These are phyloP conservation scores for Aurantiochytrium sp. DNA, from an alignment of 108 stramenopile species.

Conservation along the genomic window DNA sequence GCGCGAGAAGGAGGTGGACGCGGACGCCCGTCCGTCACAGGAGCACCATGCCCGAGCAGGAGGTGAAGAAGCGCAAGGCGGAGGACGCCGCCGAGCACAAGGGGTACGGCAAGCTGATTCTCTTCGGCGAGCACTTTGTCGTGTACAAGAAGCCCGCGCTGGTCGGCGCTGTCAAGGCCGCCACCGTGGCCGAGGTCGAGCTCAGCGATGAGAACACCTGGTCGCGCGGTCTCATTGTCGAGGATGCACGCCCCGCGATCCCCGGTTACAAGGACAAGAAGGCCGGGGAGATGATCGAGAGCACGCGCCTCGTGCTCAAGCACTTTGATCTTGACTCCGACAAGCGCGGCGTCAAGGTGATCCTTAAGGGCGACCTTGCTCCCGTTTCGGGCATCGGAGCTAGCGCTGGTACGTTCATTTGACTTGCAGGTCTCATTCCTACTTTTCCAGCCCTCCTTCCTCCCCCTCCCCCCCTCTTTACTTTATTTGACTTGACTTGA, in stretches of 20 bases:
- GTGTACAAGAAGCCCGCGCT: conserved; percentile 76
- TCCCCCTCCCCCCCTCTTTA: no score
- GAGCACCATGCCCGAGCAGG: no score
- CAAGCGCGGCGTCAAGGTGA: conserved; percentile 48
- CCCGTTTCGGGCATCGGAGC: conserved; percentile 73
- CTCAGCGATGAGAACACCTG: background rate
- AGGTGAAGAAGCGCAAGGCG: background rate
- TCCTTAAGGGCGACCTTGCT: conserved; percentile 69
- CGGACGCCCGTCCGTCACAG: no score
- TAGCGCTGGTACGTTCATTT: background rate
- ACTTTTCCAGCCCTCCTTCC: no score
- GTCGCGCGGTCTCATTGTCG: conserved; percentile 40
- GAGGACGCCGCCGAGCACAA: conserved; percentile 1
- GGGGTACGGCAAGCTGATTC: conserved; percentile 72
- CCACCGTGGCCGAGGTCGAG: conserved; percentile 62
- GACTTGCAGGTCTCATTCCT: no score
- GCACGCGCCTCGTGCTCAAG: conserved; percentile 60
- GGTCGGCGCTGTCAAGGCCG: conserved; percentile 70
- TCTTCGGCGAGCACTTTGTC: conserved; percentile 80
- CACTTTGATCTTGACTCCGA: conserved; percentile 56
- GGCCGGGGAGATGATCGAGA: conserved; percentile 61
- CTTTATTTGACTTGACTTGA: no score
- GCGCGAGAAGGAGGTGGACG: no score
- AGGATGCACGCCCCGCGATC: conserved; percentile 73
- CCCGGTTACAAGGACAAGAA: conserved; percentile 73